Evolutionary conservation across 2,329 filamentous ascomycete species (phyloP).

Genomic region (Penicillium sp.): DNA sequence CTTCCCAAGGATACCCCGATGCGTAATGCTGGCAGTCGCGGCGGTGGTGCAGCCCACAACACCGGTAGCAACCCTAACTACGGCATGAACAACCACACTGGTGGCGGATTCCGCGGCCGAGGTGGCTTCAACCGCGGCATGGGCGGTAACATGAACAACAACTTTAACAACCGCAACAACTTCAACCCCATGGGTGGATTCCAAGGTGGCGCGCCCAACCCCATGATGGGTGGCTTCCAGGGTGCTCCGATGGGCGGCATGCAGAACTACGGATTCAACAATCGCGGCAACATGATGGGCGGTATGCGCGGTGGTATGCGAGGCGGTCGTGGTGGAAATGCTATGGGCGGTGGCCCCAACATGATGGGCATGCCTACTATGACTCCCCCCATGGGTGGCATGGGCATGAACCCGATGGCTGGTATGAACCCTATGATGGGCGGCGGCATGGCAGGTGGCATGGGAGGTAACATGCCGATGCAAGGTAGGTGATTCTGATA

Average conservation of each 20-base stretch:
- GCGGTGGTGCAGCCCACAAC: slow-evolving; percentile 39
- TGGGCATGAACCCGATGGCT: slow-evolving; percentile 53
- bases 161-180: slow-evolving; percentile 24
- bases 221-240: slow-evolving; percentile 47
- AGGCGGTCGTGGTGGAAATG: slow-evolving; percentile 53
- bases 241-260: slow-evolving; percentile 51
- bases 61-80: slow-evolving; percentile 43
- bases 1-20: slow-evolving; percentile 82
- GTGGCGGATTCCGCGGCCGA: slow-evolving; percentile 48
- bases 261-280: slow-evolving; percentile 50
- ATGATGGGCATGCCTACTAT: slow-evolving; percentile 55
- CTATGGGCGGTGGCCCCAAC: slow-evolving; percentile 50
- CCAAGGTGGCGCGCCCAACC: slow-evolving; percentile 44
- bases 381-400: slow-evolving; percentile 33
- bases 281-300: slow-evolving; percentile 56
- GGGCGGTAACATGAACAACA: slow-evolving; percentile 22
- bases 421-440: slow-evolving; percentile 61
- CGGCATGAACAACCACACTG: background rate
- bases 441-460: slow-evolving; percentile 31
- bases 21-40: slow-evolving; percentile 63
- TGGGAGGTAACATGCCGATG: slow-evolving; percentile 49
- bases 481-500: slow-evolving; percentile 42
- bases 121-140: slow-evolving; percentile 53
- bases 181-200: slow-evolving; percentile 48
- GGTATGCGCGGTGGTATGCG: slow-evolving; percentile 59